Base-by-base conservation (phyloP, 176 grass and related monocot species). In the Pontederia crassipes region DNA sequence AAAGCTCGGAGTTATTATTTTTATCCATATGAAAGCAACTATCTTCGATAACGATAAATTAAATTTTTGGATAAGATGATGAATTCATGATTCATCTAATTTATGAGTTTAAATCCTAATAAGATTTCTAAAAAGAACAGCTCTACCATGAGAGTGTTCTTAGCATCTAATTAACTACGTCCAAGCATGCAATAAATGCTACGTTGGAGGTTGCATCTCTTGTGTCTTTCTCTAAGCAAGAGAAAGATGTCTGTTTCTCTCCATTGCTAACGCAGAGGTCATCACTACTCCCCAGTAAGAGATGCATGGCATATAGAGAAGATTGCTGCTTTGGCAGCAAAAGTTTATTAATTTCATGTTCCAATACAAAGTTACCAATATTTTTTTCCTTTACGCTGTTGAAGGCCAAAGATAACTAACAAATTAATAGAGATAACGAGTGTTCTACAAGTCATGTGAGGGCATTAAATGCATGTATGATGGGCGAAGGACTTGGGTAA, bases 201-300 rank as follows among this genome's bases (percentile, higher is more conserved):
- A 65, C 85, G 74, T 83, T 71, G 85, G 77, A 71, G 77, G 71
- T 67, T 74, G 65, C 54, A 80, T 56, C 70, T 68, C 32, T 74
- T 80, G 48, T 74, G 32, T 62, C 35, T 18, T 24, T 69, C 55
- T 68, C 56, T 49, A 65, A 70, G 63, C 55, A 63, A 75, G 55
- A 45, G 58, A 64, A 75, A 86, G 73, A 86, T 85, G 82, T 77
- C 62, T 85, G 83, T 82, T 11, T 74, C 54, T 68, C 57, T 62
- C 63, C 62, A 60, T 49, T n/a, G 50, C 54, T 8, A 17, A 26
- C 0, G 28, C 49, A 26, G n/a, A 28, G 46, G 59, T 20, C 48
- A 2, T 54, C 53, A 7, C 52, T 55, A 45, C 54, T 68, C 71
- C 64, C 80, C 78, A 80, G 66, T 78, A 67, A 79, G 84, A 79